Evolutionary conservation across 1,139 yeast species (phyloP).

Genomic region (Sugiyamaella grinbergsii): DNA sequence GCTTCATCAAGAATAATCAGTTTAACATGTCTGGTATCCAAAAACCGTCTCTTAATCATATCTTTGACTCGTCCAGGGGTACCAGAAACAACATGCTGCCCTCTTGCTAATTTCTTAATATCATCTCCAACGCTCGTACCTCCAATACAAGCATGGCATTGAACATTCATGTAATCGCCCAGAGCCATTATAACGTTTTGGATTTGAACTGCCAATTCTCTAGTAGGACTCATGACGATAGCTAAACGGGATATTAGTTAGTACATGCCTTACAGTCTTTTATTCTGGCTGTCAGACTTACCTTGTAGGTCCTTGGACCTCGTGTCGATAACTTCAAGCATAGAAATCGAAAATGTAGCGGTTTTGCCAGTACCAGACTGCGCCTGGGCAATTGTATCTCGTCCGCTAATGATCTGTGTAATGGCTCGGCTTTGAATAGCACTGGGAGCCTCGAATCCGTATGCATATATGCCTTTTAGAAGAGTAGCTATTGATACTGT

Average conservation of each 20-base stretch:
- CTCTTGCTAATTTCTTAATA: conserved; percentile 66
- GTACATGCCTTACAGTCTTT: neutral
- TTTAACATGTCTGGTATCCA: conserved; percentile 70
- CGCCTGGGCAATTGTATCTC: conserved; percentile 95
- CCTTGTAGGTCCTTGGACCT: conserved; percentile 53
- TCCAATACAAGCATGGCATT: conserved; percentile 90
- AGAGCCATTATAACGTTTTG: conserved; percentile 79
- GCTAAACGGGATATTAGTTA: conserved; percentile 49
- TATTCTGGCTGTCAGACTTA: neutral
- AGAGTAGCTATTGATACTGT: conserved; percentile 50
- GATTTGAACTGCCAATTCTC: conserved; percentile 91
- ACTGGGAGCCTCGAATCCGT: conserved; percentile 93
- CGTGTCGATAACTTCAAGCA: conserved; percentile 77
- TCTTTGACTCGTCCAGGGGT: conserved; percentile 95
- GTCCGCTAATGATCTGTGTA: conserved; percentile 84
- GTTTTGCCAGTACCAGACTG: conserved; percentile 99
- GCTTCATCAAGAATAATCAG: conserved; percentile 92
- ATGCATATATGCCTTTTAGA: conserved; percentile 74
- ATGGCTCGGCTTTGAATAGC: conserved; percentile 96
- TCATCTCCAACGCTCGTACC: conserved; percentile 87
- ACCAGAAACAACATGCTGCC: conserved; percentile 93
- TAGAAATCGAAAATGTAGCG: conserved; percentile 92
- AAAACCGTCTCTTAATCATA: conserved; percentile 74
- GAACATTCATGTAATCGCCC: conserved; percentile 81
- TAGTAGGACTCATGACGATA: conserved; percentile 87